Percentiles rank a stretch among this genome's conserved stretches.
These are phyloP conservation scores for Marchantia paleacea DNA, from an alignment of 225 moss, liverwort and hornwort genomes.

Conservation along the genomic window DNA sequence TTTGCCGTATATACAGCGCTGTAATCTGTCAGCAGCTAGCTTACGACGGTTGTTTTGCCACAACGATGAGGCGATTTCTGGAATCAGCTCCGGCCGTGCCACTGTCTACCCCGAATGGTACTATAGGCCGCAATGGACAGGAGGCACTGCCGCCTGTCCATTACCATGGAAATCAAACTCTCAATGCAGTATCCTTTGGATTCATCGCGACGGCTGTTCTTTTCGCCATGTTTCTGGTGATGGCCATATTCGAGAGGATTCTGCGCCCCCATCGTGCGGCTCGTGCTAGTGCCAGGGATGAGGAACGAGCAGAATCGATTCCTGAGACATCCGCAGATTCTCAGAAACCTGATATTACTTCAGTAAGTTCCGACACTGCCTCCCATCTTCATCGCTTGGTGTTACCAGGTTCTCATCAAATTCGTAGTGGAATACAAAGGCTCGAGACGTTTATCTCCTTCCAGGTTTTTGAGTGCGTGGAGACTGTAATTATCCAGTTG, in stretches of 20 bases:
- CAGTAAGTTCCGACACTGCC: conserved; percentile 17
- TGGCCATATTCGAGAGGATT: conserved; percentile 45
- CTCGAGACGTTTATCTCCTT: not conserved
- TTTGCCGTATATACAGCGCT: not conserved
- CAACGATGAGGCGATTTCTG: not conserved
- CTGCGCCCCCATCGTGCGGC: conserved; percentile 29
- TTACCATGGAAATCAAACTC: conserved; percentile 19
- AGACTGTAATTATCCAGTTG: not conserved
- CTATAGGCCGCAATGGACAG: too few relatives aligned
- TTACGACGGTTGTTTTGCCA: not conserved
- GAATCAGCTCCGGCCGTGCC: too few relatives aligned
- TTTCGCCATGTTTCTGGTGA: conserved; percentile 42
- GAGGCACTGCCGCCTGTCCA: not conserved
- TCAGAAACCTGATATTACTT: conserved; percentile 29
- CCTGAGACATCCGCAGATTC: conserved; percentile 14
- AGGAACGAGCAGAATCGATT: conserved; percentile 15
- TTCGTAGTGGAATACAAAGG: too few relatives aligned
- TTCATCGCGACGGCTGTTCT: conserved; percentile 43
- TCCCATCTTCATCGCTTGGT: too few relatives aligned
- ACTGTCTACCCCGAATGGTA: too few relatives aligned
- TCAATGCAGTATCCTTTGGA: conserved; percentile 46
- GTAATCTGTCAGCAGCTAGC: not conserved
- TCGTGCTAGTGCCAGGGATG: not conserved
- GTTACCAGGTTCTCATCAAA: too few relatives aligned
- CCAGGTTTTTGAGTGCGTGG: not conserved